Evolutionary conservation across 148 eudicot genomes (phyloP), one percentile per base, ranked within the genome.

Genomic region (Limonium bicolor): DNA sequence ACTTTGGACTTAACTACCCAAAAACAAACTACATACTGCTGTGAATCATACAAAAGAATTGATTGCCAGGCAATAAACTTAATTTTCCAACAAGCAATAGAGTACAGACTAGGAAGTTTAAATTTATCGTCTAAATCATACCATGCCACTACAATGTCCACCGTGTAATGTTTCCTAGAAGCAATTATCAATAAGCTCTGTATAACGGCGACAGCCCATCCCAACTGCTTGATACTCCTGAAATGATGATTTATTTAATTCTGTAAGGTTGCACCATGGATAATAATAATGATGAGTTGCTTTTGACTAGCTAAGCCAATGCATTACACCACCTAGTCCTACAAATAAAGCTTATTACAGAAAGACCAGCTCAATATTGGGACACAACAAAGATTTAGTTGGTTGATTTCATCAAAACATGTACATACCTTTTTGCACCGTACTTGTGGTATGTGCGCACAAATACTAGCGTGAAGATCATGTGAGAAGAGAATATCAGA

Each of bases 141-240:
- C 96, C 96, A 87, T 30, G 96, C 96, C 28, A 81, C 93, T 20
- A 85, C 76, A 27, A 90, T 74, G 39, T 90, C 99, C 46, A 90
- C 99, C 0, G 93, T 77, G 69, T 90, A 90, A 67, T 90, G 99
- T 52, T 90, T 90, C 32, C 99, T 93, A 17, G 99, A 90, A 44
- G 99, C 99, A 45, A 90, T 52, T 27, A 90, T 90, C 73, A 90
- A 73, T 40, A 84, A 73, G 75, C 99, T 90, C 54, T 84, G 99
- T 27, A 61, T 46, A 22, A 90, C 62, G 35, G 67, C 95, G 20
- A 59, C 60, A 47, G 83, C 45, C 96, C 96, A 87, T 12, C 80
- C 94, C 56, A 68, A 61, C 55, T 76, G 94, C 69, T 87, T 87
- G 41, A 87, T 64, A 59, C 70, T 76, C 59, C 96, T 87, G 76